Base-by-base conservation (phyloP, 2,329 filamentous ascomycete species). In the Fusarium nurragi region DNA sequence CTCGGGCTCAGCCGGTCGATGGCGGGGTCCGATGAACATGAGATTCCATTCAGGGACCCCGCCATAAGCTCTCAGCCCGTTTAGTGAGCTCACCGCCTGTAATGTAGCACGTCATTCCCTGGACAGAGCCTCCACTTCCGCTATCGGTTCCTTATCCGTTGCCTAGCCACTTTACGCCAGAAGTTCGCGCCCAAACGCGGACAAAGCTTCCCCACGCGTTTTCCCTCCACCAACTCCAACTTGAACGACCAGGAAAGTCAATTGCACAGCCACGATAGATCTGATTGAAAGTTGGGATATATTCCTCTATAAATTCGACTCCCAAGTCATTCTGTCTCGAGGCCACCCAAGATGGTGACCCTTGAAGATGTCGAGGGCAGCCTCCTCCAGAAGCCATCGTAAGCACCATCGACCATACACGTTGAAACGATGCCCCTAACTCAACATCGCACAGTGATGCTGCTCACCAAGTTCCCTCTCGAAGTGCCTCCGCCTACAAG, bases 401-500 rank as follows among this genome's bases (percentile, higher is more conserved):
- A 67, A 61, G 76, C 65, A 18, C 6, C 37, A 12, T 30, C 26
- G 3, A 23, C 14, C 16, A 34, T 21, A 14, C 16, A 10, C 34
- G 32, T 25, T 19, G 13, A 19, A 28, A 32, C 10, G 19, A 32
- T 21, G 23, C 12, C 13, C 40, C 59, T 67, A 36, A 63, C 50
- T 40, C 6, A 40, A 11, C 34, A 16, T 6, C 6, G 10, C 5
- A 32, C 48, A 78, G 74, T 64, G 64, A 78, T 66, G 68, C 78
- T 54, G 70, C 74, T 38, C 76, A 77, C 26, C 68, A 77, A 28
- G 71, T 76, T 14, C 77, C 85, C 21, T 79, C 86, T 45, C 88
- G 90, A 54, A 80, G 77, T 43, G 68, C 81, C 66, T 84, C 84
- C 10, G 74, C 75, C 53, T 98, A 97, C 81, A 89, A 87, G 54